phyloP scores from a whole-genome alignment of 129 eudicot species.

The Rutidosis leptorrhynchoides region DNA sequence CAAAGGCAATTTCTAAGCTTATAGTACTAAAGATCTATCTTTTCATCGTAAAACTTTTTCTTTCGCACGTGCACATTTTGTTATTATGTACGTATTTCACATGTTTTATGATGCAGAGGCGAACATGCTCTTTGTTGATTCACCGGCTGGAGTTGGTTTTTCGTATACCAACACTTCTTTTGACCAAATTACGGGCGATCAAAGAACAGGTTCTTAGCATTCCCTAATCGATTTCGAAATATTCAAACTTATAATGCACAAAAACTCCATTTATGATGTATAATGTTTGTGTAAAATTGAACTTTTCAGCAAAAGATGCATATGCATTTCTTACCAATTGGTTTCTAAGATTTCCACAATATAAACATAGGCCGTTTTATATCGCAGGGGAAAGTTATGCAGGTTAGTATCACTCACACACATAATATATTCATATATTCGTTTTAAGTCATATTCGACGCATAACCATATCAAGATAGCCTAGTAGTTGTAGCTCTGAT shows the following conservation, averaged over 20 bases:
- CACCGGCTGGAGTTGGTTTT: conserved; percentile 83
- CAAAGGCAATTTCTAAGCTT: conserved; percentile 50
- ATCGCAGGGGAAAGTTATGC: conserved; percentile 83
- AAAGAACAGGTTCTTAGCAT: conserved; percentile 48
- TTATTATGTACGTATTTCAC: neutral
- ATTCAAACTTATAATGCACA: neutral
- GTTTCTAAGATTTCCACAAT: conserved; percentile 70
- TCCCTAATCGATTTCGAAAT: neutral
- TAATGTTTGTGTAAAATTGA: neutral
- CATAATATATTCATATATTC: neutral
- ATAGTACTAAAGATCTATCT: conserved; percentile 1
- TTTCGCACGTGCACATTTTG: neutral
- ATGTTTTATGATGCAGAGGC: conserved; percentile 48
- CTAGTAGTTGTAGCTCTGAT: no score
- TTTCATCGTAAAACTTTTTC: neutral
- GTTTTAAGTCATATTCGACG: neutral
- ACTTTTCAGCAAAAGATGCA: conserved; percentile 51
- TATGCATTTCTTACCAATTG: conserved; percentile 53
- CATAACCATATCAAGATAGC: no score
- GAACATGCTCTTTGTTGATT: conserved; percentile 65
- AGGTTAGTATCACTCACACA: conserved; percentile 31
- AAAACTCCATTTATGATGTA: neutral
- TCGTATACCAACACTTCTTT: conserved; percentile 62
- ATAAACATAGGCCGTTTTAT: conserved; percentile 54
- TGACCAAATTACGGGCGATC: conserved; percentile 52